Conservation (phyloP, 345 rosid species). For the Bruguiera parviflora region DNA sequence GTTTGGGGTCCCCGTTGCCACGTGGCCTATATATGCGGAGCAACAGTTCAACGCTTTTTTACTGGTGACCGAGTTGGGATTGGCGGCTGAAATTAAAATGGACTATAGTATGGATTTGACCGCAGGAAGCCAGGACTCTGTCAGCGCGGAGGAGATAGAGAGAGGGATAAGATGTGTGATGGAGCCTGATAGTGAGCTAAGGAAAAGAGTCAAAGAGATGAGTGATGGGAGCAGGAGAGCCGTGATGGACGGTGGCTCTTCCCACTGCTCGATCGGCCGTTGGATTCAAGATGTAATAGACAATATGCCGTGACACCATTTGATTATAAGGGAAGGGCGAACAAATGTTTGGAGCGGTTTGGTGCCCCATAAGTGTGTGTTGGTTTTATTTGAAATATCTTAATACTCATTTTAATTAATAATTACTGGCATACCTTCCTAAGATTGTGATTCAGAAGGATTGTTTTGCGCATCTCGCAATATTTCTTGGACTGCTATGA, state of each 20-base stretch:
- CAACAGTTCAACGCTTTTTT: conserved; percentile 54
- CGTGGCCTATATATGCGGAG: conserved; percentile 56
- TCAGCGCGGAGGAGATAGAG: conserved; percentile 35
- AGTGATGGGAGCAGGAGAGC: conserved; percentile 28
- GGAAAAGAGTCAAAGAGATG: conserved; percentile 32
- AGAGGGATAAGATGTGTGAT: conserved; percentile 30
- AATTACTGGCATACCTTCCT: too few relatives aligned
- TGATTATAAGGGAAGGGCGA: too few relatives aligned
- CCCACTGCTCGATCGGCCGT: conserved; percentile 21
- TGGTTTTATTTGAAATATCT: too few relatives aligned
- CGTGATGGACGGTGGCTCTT: conserved; percentile 37
- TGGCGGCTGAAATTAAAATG: conserved; percentile 43
- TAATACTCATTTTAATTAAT: too few relatives aligned
- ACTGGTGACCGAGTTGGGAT: conserved; percentile 37
- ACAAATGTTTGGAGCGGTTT: too few relatives aligned
- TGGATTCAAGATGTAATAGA: conserved; percentile 23
- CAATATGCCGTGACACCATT: background rate
- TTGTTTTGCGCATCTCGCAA: too few relatives aligned
- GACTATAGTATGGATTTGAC: conserved; percentile 31
- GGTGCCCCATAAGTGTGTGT: too few relatives aligned
- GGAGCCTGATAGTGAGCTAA: conserved; percentile 27
- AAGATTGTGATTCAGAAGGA: too few relatives aligned
- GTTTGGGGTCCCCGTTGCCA: conserved; percentile 43
- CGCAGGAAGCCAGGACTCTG: background rate
- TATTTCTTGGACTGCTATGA: too few relatives aligned